These are phyloP conservation scores for Lycium ferocissimum DNA, from an alignment of 257 asterid genomes.

Conservation along the genomic window DNA sequence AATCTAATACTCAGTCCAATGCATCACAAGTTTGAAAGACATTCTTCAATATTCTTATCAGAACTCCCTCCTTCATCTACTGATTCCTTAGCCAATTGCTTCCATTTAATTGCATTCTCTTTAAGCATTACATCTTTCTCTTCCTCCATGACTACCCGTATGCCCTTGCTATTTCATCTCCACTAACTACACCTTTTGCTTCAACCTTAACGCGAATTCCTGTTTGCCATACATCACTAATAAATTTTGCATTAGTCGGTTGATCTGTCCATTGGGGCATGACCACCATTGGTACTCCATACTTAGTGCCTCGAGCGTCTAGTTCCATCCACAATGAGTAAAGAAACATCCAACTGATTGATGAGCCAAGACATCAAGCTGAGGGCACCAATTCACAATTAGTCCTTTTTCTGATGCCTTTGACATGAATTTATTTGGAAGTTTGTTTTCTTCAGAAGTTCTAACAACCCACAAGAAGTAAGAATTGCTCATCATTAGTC, in stretches of 20 bases:
- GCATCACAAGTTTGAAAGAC: neutral
- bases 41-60: neutral
- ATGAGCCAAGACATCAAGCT: conserved; percentile 44
- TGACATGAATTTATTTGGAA: conserved; percentile 35
- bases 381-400: conserved; percentile 43
- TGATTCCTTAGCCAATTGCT: neutral
- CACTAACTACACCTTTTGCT: conserved; percentile 32
- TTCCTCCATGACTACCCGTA: conserved; percentile 29
- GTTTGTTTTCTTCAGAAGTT: conserved; percentile 38
- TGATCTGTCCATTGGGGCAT: neutral
- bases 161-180: conserved; percentile 37
- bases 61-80: neutral
- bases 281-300: neutral
- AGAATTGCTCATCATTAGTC: conserved; percentile 27
- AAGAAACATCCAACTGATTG: conserved; percentile 39
- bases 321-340: conserved; percentile 42
- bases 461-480: conserved; percentile 4
- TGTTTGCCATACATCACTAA: conserved; percentile 38
- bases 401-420: conserved; percentile 32
- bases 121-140: conserved; percentile 19
- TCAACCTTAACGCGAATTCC: conserved; percentile 37
- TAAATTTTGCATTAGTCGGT: conserved; percentile 31
- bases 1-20: neutral
- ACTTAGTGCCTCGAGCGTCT: neutral
- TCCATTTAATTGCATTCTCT: conserved; percentile 5